Evolutionary conservation across 2,329 filamentous ascomycete genomes (phyloP).

Genomic region (Trichophaea hybrida): DNA sequence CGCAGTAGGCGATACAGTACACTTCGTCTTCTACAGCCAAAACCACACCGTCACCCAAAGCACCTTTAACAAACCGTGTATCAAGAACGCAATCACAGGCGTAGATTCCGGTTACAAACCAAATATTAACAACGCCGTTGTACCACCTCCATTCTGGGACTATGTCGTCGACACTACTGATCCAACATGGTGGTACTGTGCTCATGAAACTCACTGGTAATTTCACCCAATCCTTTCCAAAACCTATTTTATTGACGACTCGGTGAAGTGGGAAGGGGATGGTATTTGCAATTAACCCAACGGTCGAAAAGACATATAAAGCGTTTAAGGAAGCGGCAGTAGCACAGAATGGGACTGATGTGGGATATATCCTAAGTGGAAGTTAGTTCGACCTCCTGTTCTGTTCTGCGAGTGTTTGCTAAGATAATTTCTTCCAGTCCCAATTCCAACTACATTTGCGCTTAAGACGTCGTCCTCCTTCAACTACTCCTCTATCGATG

Average conservation of each 20-base stretch:
- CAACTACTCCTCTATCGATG: not conserved
- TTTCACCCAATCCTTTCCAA: too few relatives aligned
- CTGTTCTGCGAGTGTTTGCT: not conserved
- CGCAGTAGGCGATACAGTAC: conserved; percentile 52
- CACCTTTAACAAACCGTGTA: conserved; percentile 52
- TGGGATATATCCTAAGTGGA: too few relatives aligned
- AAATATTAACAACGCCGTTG: conserved; percentile 52
- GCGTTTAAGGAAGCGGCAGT: conserved; percentile 5
- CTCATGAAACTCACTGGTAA: conserved; percentile 47
- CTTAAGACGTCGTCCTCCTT: not conserved
- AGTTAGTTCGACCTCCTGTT: not conserved
- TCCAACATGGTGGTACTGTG: conserved; percentile 66
- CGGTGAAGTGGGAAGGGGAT: conserved; percentile 47
- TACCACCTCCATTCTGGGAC: conserved; percentile 52
- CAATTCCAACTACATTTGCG: not conserved
- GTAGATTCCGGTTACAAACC: conserved; percentile 59
- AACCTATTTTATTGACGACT: too few relatives aligned
- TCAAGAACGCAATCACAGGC: conserved; percentile 38
- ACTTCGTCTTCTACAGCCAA: conserved; percentile 56
- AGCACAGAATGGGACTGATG: not conserved
- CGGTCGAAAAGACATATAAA: conserved; percentile 56
- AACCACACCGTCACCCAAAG: conserved; percentile 69
- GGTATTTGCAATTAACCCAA: conserved; percentile 67
- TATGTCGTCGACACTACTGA: conserved; percentile 54
- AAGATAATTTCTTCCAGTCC: not conserved